Base-by-base conservation (phyloP, 2,329 filamentous ascomycete genomes). In the Alternaria angustiovoidea region DNA sequence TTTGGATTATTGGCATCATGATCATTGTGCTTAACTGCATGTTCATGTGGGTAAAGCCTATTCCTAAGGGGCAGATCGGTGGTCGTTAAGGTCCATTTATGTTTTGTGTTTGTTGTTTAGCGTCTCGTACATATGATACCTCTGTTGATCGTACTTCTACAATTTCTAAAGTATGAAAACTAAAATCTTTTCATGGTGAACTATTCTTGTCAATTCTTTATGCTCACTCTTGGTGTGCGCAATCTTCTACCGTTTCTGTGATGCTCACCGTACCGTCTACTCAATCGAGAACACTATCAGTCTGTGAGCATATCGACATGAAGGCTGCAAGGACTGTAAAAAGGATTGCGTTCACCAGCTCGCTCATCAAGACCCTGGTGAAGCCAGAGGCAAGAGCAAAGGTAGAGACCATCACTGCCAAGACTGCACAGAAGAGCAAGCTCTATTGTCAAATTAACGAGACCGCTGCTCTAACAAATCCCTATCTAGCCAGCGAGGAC, bases 1-100 rank as follows among this genome's bases (percentile, higher is more conserved):
- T 96, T 64, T 95, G 91, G 91, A 89, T 96, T 60, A 93, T 94
- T 71, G 93, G 93, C 3, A 82, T 89, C 39, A 88, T 96, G 20
- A 87, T 87, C 65, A 87, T 96, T 61, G 88, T 70, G 0, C 79
- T 94, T 26, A 92, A 93, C 72, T 39, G 94, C 48, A 80, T 82
- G 5, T 84, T 94, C 51, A 79, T 79, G 28, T 91, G 88, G 88
- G 86, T 91, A 58, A 81, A 80, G 46, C 87, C 87, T 3, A 80
- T 88, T 41, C 81, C 86, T 0, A 86, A 82, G 72, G 81, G 79
- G 2, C 84, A 87, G 69, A 80, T 84, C 72, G 83, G 82, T 65
- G 83, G 82, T 44, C 74, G 75, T 38, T 77, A 68, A 47, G 2
- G 14, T 5, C 6, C 12, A 11, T 8, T 5, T 39, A 30, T 30